Evolutionary conservation across 352 stramenopile species (phyloP).

Genomic region (Phytophthora quininea): DNA sequence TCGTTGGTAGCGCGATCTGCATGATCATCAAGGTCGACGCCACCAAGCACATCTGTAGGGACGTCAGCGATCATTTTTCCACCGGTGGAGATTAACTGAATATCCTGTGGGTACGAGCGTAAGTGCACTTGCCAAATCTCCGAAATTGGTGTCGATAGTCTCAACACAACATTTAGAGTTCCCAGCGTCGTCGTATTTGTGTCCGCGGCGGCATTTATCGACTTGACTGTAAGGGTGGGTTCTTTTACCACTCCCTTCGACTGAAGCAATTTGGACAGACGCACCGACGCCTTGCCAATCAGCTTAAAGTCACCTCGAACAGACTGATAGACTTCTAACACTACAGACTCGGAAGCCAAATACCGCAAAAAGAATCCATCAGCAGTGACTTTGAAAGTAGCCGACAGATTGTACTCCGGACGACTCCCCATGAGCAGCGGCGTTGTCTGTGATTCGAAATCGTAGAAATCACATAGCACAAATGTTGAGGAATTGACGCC

Average conservation of each 20-base stretch:
- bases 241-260: constrained; percentile 83
- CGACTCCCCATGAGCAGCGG: constrained; percentile 79
- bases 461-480: constrained; percentile 93
- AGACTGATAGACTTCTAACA: constrained; percentile 90
- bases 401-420: constrained; percentile 92
- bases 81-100: constrained; percentile 48
- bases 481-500: constrained; percentile 87
- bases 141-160: constrained; percentile 88
- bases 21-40: constrained; percentile 28
- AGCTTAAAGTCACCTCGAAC: constrained; percentile 90
- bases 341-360: constrained; percentile 85
- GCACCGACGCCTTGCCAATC: constrained; percentile 68
- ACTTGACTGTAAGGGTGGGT: constrained; percentile 49
- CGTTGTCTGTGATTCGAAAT: constrained; percentile 94
- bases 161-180: constrained; percentile 80
- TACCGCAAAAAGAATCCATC: constrained; percentile 94
- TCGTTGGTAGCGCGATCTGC: constrained; percentile 49
- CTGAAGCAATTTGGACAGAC: constrained; percentile 75
- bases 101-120: constrained; percentile 87
- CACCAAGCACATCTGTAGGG: constrained; percentile 19
- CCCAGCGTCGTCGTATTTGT: constrained; percentile 48
- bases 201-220: constrained; percentile 30
- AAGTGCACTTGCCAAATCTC: constrained; percentile 93
- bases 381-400: constrained; percentile 92
- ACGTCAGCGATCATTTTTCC: constrained; percentile 8